phyloP scores from a whole-genome alignment of 495 filamentous ascomycete genomes.

The Penicillium macrosclerotiorum region DNA sequence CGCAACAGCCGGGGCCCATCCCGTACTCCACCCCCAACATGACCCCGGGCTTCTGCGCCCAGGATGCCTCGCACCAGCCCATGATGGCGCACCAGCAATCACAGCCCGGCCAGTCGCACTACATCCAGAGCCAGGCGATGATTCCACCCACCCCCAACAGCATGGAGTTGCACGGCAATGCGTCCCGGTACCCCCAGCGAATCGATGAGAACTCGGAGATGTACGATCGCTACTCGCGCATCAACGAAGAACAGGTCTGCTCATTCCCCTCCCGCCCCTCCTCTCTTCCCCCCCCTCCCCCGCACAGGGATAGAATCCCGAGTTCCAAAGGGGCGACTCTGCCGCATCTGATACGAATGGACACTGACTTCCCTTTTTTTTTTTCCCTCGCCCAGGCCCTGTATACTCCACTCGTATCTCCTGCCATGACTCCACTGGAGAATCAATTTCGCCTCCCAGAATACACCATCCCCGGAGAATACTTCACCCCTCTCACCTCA shows the following conservation, averaged over 20 bases:
- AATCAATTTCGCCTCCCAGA: slow-evolving; percentile 77
- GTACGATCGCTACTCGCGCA: slow-evolving; percentile 69
- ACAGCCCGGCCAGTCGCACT: slow-evolving; percentile 49
- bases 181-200: slow-evolving; percentile 58
- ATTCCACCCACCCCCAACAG: slow-evolving; percentile 94
- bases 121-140: slow-evolving; percentile 55
- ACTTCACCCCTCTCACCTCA: slow-evolving; percentile 91
- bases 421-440: slow-evolving; percentile 89
- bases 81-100: slow-evolving; percentile 60
- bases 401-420: slow-evolving; percentile 93
- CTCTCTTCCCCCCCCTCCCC: no score
- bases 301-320: no score
- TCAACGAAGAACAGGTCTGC: slow-evolving; percentile 79
- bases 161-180: slow-evolving; percentile 76
- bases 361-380: not conserved
- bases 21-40: slow-evolving; percentile 34
- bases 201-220: slow-evolving; percentile 62
- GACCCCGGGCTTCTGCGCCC: slow-evolving; percentile 40
- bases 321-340: no score
- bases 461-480: slow-evolving; percentile 80
- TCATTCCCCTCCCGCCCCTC: no score
- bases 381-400: slow-evolving; percentile 51
- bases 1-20: slow-evolving; percentile 24
- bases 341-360: not conserved
- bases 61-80: slow-evolving; percentile 29